A percentile compares a stretch with the other conserved stretches of the same genome.
Evolutionary conservation across 345 rosid genomes (phyloP).

Genomic region (Salix suchowensis): DNA sequence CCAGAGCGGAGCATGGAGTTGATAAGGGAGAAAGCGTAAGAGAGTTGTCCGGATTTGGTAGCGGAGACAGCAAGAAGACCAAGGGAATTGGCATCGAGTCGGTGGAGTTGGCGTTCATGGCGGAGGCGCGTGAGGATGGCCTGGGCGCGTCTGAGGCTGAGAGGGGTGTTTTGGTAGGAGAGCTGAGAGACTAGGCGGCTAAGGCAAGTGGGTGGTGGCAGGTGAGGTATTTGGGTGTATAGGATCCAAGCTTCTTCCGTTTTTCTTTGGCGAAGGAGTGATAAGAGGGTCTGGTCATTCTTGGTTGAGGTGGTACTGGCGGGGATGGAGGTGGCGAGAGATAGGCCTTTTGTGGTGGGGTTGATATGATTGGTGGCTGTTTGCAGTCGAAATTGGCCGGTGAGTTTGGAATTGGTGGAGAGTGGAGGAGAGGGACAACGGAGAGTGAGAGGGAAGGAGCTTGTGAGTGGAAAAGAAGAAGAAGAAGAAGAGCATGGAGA

Average conservation of each 20-base stretch:
- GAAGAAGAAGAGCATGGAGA: conserved; percentile 29
- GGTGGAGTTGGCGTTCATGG: conserved; percentile 75
- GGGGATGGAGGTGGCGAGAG: conserved; percentile 10
- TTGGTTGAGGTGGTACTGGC: background rate
- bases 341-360: conserved; percentile 28
- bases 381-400: conserved; percentile 23
- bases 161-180: conserved; percentile 52
- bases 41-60: conserved; percentile 64
- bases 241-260: conserved; percentile 79
- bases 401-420: conserved; percentile 14
- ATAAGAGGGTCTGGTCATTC: conserved; percentile 56
- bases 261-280: conserved; percentile 66
- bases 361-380: conserved; percentile 22
- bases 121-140: conserved; percentile 93
- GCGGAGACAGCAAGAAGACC: conserved; percentile 85
- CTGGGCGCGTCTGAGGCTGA: conserved; percentile 70
- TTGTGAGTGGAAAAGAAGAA: conserved; percentile 6
- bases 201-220: conserved; percentile 78
- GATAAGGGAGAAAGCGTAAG: conserved; percentile 64
- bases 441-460: conserved; percentile 13
- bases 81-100: conserved; percentile 84
- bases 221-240: conserved; percentile 54
- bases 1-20: conserved; percentile 92
- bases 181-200: conserved; percentile 90
- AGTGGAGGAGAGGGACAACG: conserved; percentile 26